Evolutionary conservation across 768 basidiomycete species (phyloP), one percentile per base, ranked within the genome.

Genomic region (Porphyrellus cyaneotinctus): DNA sequence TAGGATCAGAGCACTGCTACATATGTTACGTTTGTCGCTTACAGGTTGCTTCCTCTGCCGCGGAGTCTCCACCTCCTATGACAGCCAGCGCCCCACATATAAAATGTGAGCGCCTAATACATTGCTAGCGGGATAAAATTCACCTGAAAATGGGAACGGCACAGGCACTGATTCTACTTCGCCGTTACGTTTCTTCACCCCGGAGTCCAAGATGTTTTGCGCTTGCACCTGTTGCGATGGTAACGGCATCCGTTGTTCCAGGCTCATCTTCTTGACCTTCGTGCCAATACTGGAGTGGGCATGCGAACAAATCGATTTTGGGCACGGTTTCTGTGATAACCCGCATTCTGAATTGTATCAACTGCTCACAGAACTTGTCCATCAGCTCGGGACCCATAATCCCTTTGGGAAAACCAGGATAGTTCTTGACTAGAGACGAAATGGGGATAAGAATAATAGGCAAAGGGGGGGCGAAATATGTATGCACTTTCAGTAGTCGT

Each of bases 251-350:
- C 8, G 94, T 83, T 0, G 93, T 97, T 76, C 97, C 95, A 8
- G 93, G 85, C 60, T 90, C 88, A 4, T 78, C 76, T 64, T 95
- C 93, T 64, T 89, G 82, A 57, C 80, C 83, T 70, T 98, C 97
- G 23, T 94, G 85, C 97, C 97, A 99, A 76, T 95, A 97, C 52
- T 86, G 82, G 84, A 99, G 98, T 2, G 97, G 97, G 22, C 97
- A 83, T 15, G 79, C 75, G 35, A 93, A 92, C 41, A 99, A 81
- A 74, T 99, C 97, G 55, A 99, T 88, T 67, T 90, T 90, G 42
- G 90, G 87, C 18, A 99, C 86, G 2, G 97, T 99, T 76, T 98
- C 97, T n/a, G 97, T 99, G 72, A 97, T 91, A 70, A 99, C 89
- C 43, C 75, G 77, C 15, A 95, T 99, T 49, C 95, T 95, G 66